Evolutionary conservation across 306 rosid genomes (phyloP).

Genomic region (Cotoneaster glaucophyllus): DNA sequence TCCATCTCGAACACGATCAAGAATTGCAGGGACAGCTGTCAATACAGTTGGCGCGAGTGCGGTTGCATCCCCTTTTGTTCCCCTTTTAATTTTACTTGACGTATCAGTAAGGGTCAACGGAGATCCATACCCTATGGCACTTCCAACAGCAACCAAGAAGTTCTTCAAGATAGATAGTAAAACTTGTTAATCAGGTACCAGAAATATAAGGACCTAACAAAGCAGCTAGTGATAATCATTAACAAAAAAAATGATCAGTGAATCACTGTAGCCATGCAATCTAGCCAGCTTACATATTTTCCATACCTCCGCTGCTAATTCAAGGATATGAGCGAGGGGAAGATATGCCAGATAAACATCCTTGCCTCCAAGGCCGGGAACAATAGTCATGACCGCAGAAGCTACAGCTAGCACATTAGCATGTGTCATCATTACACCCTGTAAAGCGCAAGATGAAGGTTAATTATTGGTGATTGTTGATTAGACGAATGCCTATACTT

Average conservation of each 20-base stretch:
- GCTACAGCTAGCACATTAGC: slow-evolving; percentile 78
- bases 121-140: slow-evolving; percentile 88
- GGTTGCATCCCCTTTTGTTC: slow-evolving; percentile 83
- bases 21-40: slow-evolving; percentile 96
- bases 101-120: slow-evolving; percentile 91
- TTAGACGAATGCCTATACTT: not conserved
- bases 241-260: not conserved
- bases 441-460: slow-evolving; percentile 13
- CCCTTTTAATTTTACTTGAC: slow-evolving; percentile 86
- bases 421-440: slow-evolving; percentile 99
- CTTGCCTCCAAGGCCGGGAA: slow-evolving; percentile 65
- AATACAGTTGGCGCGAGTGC: slow-evolving; percentile 71
- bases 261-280: slow-evolving; percentile 18
- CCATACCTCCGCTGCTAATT: slow-evolving; percentile 88
- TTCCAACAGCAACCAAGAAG: slow-evolving; percentile 77
- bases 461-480: not conserved
- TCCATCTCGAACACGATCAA: slow-evolving; percentile 95
- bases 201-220: not conserved
- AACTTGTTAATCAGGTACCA: slow-evolving; percentile 25
- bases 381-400: slow-evolving; percentile 80
- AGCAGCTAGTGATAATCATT: not conserved
- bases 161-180: slow-evolving; percentile 38
- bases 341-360: slow-evolving; percentile 85
- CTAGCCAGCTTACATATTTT: slow-evolving; percentile 13
- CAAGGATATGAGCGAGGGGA: slow-evolving; percentile 98